phyloP scores from a whole-genome alignment of 768 basidiomycete genomes.

The Termitomyces sp. region DNA sequence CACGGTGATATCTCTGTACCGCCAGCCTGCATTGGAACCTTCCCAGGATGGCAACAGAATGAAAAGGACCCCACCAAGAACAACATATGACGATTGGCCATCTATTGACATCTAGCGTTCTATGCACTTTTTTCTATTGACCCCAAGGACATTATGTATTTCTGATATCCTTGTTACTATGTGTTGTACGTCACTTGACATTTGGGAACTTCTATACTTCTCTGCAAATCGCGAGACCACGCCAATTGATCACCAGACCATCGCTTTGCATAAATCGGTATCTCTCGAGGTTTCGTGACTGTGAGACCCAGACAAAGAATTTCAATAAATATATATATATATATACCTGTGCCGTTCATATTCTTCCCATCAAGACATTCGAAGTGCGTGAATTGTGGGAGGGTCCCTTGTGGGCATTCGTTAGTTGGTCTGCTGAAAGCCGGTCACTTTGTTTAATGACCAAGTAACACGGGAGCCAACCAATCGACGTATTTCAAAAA shows the following conservation, averaged over 20 bases:
- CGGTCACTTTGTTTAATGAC: neutral
- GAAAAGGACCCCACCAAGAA: neutral
- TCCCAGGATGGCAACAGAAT: neutral
- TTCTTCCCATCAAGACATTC: neutral
- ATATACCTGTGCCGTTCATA: neutral
- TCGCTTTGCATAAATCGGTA: too few relatives aligned
- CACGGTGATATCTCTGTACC: slow-evolving; percentile 10
- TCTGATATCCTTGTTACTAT: neutral
- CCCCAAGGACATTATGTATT: neutral
- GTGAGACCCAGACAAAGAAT: neutral
- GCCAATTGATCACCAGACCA: neutral
- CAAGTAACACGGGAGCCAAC: neutral
- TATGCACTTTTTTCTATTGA: neutral
- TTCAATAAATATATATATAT: neutral
- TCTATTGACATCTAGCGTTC: slow-evolving; percentile 2
- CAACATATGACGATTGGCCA: slow-evolving; percentile 11
- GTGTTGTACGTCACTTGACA: neutral
- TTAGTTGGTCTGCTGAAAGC: neutral
- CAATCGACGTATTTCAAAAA: neutral
- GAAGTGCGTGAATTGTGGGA: neutral
- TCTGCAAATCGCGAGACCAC: neutral
- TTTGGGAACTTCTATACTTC: neutral
- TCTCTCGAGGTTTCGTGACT: neutral
- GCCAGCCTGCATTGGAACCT: neutral
- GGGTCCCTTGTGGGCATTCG: neutral